Base-by-base conservation (phyloP, 2,329 filamentous ascomycete genomes). In the Lasiodiplodia sp. region DNA sequence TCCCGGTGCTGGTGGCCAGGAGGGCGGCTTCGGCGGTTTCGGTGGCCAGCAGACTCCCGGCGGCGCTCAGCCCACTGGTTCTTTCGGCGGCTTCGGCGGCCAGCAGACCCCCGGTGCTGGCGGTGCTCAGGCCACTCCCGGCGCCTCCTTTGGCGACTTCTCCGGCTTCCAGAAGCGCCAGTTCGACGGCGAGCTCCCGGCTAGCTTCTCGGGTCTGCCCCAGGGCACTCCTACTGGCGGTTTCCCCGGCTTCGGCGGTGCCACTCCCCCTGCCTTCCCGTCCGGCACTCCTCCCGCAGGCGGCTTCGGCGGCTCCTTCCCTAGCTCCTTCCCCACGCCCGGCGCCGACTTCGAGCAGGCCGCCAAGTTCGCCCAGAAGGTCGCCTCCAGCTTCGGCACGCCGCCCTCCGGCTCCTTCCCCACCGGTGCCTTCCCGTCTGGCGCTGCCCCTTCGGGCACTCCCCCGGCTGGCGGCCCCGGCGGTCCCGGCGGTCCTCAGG, bases 311-410 rank as follows among this genome's bases (percentile, higher is more conserved):
- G 23, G 11, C 10, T 2, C 16, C 21, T 31, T 44, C 34, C n/a
- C 25, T 12, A 25, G 60, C 44, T 12, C 25, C 16, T 31, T 49
- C 44, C 60, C 40, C 28, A 64, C 60, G 2, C 60, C 60, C 7
- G 60, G 38, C n/a, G 31, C 49, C 14, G 53, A 57, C 55, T 57
- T 57, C 55, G 55, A 57, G 55, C 55, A 57, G 55, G 55, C 55
- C 18, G 55, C 55, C 55, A 57, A 57, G 55, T 57, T 57, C 31
- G 55, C 55, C 55, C n/a, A 57, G 31, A 57, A 57, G 55, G 8
- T 57, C 31, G 55, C 55, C 31, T 57, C 55, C 21, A 37, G 55
- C 55, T 57, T 57, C 55, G 55, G 55, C 31, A 57, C 55, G 11
- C 55, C 55, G 1, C 28, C 55, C 21, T 64, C 60, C 0, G 40